phyloP scores from a whole-genome alignment of 108 stramenopile species.

The Nitzschia sp. region DNA sequence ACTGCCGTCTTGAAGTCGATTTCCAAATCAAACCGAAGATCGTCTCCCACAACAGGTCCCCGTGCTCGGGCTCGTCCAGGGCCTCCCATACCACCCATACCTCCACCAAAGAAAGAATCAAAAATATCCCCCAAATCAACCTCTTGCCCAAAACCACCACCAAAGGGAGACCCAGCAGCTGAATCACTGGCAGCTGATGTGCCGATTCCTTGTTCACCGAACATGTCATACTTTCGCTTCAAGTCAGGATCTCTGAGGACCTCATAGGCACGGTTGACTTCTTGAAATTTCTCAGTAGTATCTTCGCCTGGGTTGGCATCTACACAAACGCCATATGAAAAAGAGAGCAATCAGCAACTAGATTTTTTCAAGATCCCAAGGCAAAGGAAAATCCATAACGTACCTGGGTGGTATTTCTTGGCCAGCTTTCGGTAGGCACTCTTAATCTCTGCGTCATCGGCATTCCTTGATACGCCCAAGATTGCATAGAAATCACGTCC shows the following conservation, averaged over 20 bases:
- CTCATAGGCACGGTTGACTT: constrained; percentile 92
- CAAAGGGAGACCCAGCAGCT: constrained; percentile 46
- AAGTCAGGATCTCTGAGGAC: constrained; percentile 87
- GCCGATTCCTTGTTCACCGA: constrained; percentile 81
- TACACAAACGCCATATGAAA: background rate
- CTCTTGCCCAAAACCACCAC: constrained; percentile 85
- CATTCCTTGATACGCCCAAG: constrained; percentile 69
- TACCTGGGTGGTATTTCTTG: constrained; percentile 80
- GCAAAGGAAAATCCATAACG: constrained; percentile 28
- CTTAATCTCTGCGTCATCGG: constrained; percentile 82
- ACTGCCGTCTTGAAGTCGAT: constrained; percentile 94
- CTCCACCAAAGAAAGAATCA: constrained; percentile 93
- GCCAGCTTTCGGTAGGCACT: constrained; percentile 83
- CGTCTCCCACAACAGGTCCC: constrained; percentile 86
- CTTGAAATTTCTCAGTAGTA: constrained; percentile 78
- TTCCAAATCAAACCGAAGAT: constrained; percentile 90
- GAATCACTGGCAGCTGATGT: constrained; percentile 59
- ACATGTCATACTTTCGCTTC: constrained; percentile 88
- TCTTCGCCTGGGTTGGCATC: constrained; percentile 81
- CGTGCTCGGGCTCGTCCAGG: constrained; percentile 60
- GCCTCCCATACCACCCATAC: constrained; percentile 55
- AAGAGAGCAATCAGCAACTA: too few species aligned
- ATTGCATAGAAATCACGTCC: constrained; percentile 80
- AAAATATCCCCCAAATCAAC: constrained; percentile 97
- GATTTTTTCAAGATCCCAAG: too few species aligned